Percentiles rank a stretch among this genome's conserved stretches.
phyloP scores from a whole-genome alignment of 75 land plant genomes.

The Pseudotsuga menziesii region DNA sequence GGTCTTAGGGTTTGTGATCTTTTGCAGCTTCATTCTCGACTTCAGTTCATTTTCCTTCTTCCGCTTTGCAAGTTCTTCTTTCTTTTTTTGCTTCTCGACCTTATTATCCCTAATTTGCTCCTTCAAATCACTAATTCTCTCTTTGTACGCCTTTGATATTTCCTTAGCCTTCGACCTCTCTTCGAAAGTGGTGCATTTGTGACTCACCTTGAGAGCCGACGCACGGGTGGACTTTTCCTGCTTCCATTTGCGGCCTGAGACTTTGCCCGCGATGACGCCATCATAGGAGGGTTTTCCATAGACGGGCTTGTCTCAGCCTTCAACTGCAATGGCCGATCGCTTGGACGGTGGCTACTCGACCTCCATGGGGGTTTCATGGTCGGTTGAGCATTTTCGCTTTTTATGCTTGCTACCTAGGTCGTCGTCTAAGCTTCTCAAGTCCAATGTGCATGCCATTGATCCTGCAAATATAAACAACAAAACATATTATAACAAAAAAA shows the following conservation, averaged over 20 bases:
- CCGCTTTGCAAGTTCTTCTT: slow-evolving; percentile 80
- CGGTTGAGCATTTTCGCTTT: slow-evolving; percentile 51
- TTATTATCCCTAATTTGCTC: slow-evolving; percentile 82
- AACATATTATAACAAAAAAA: too few relatives aligned
- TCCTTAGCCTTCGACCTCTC: slow-evolving; percentile 52
- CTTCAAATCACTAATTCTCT: slow-evolving; percentile 76
- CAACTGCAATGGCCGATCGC: slow-evolving; percentile 33
- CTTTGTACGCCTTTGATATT: slow-evolving; percentile 70
- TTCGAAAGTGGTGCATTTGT: slow-evolving; percentile 46
- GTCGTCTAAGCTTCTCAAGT: slow-evolving; percentile 81
- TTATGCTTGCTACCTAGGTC: slow-evolving; percentile 76
- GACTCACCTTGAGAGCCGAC: slow-evolving; percentile 51
- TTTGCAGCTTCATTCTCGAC: slow-evolving; percentile 66
- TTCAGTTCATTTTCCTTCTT: slow-evolving; percentile 80
- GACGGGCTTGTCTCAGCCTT: slow-evolving; percentile 52
- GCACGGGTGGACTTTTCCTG: slow-evolving; percentile 49
- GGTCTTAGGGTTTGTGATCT: slow-evolving; percentile 83
- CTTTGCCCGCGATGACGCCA: slow-evolving; percentile 80
- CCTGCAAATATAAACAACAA: not conserved
- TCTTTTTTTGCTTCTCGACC: slow-evolving; percentile 70
- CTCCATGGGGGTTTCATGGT: slow-evolving; percentile 42
- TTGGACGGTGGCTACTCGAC: slow-evolving; percentile 50
- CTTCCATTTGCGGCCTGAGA: slow-evolving; percentile 94
- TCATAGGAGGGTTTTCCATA: slow-evolving; percentile 80
- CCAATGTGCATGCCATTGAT: slow-evolving; percentile 77